Evolutionary conservation across 1,284 basidiomycete genomes (phyloP).

Genomic region (Anthracocystis setariae): DNA sequence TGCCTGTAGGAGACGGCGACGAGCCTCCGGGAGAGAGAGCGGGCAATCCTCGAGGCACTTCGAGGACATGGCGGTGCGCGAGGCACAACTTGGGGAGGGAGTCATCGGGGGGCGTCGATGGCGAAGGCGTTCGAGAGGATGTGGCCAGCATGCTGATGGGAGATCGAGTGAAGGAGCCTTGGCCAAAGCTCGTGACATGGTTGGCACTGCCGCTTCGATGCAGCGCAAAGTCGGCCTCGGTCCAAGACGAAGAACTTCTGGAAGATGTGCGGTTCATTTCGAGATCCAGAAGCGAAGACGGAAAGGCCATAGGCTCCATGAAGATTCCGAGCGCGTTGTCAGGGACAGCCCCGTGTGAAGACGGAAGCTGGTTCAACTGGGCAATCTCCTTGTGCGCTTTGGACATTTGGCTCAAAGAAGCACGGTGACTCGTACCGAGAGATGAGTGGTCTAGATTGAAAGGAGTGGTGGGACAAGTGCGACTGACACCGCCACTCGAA

Average conservation of each 20-base stretch:
- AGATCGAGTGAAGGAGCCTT: constrained; percentile 12
- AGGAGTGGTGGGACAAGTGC: constrained; percentile 5
- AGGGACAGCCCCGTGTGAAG: constrained; percentile 5
- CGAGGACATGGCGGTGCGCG: constrained; percentile 11
- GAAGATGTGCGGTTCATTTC: constrained; percentile 1
- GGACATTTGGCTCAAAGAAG: neutral
- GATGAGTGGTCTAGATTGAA: neutral
- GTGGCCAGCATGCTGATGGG: constrained; percentile 7
- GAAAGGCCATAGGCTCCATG: constrained; percentile 20
- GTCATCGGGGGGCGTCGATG: constrained; percentile 12
- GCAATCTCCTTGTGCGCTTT: neutral
- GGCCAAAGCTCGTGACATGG: neutral
- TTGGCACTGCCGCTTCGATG: neutral
- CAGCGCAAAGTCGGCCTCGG: constrained; percentile 16
- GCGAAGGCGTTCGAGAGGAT: constrained; percentile 15
- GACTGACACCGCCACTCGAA: constrained; percentile 3
- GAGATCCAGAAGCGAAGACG: constrained; percentile 12
- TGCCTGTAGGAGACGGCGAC: neutral
- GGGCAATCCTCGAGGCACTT: constrained; percentile 8
- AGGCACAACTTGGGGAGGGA: constrained; percentile 16
- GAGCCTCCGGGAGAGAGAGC: neutral
- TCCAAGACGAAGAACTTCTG: constrained; percentile 4
- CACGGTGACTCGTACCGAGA: neutral
- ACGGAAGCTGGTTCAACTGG: constrained; percentile 1
- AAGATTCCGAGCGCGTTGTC: constrained; percentile 30